Evolutionary conservation across 805 yeast species (phyloP).

Genomic region (Monosporozyma servazzii): DNA sequence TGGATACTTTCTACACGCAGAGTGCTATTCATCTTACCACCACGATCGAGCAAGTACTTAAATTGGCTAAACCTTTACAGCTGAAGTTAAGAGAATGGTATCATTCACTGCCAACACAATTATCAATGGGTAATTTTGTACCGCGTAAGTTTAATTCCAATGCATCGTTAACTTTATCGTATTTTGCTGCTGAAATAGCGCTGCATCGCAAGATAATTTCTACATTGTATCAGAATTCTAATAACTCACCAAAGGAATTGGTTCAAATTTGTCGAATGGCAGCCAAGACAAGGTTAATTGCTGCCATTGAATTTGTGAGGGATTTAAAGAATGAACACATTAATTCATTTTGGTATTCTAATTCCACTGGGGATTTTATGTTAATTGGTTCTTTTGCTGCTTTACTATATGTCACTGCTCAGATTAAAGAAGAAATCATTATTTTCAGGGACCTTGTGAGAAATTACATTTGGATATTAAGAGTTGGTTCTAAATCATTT

Average conservation of each 20-base stretch:
- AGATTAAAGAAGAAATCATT: constrained; percentile 50
- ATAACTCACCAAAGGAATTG: constrained; percentile 43
- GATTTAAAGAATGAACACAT: constrained; percentile 74
- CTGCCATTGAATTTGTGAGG: constrained; percentile 72
- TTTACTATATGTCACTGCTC: constrained; percentile 60
- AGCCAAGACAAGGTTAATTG: constrained; percentile 70
- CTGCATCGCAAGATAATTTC: constrained; percentile 71
- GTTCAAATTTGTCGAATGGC: constrained; percentile 71
- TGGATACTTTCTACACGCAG: constrained; percentile 65
- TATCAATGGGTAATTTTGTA: constrained; percentile 53
- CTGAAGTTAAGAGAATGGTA: constrained; percentile 65
- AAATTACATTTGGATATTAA: constrained; percentile 68
- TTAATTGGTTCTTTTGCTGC: constrained; percentile 85
- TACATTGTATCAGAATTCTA: constrained; percentile 28
- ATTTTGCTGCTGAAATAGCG: constrained; percentile 83
- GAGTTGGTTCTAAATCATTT: constrained; percentile 66
- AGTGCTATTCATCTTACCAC: constrained; percentile 47
- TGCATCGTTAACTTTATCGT: constrained; percentile 73
- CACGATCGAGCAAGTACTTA: constrained; percentile 59
- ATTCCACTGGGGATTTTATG: constrained; percentile 69
- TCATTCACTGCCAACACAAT: constrained; percentile 54
- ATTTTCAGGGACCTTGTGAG: constrained; percentile 59
- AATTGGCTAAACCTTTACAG: constrained; percentile 74
- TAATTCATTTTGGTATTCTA: constrained; percentile 84
- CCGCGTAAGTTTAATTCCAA: constrained; percentile 60